Evolutionary conservation across 768 basidiomycete genomes (phyloP), one percentile per base, ranked within the genome.

Genomic region (Lactarius indigo): DNA sequence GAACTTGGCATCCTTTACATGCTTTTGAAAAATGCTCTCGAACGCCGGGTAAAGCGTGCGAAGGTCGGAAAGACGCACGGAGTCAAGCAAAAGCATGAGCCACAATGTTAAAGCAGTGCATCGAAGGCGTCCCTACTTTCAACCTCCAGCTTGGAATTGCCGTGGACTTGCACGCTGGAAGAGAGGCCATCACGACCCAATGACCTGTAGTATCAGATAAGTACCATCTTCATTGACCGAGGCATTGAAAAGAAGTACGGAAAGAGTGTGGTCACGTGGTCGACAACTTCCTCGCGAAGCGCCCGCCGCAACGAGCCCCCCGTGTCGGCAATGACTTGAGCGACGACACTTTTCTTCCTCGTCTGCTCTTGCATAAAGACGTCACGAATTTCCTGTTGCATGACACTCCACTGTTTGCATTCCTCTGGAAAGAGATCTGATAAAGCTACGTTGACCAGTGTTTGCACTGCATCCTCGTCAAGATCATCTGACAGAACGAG

Each of bases 381-480:
- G 15, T 50, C 23, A 28, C 13, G 5, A 3, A 64, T 64, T 5
- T 47, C 42, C 1, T 23, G 44, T 20, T 58, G 37, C 42, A 4
- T 5, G 9, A 23, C n/a, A 50, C 4, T 23, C 63, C 56, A 64
- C 26, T 64, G 44, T 10, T 10, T 20, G 35, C 31, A 57, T 13
- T 3, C 18, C 15, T 37, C 15, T 2, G 63, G 63, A 35, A 26
- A 64, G 17, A 33, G 12, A 20, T 57, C 35, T 8, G 23, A 9
- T 23, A 64, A 10, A 13, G 17, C 31, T 9, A 64, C 15, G 10
- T 50, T 33, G 15, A 58, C 15, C 13, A 64, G 41, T 10, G 26
- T 50, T 23, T 64, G 56, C n/a, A 58, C 26, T 13, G 57, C 18
- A 1, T 52, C 41, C 12, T 64, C 63, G 20, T 64, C 57, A 15